Evolutionary conservation across 495 filamentous ascomycete genomes (phyloP).

Genomic region (Aspergillus ostianus): DNA sequence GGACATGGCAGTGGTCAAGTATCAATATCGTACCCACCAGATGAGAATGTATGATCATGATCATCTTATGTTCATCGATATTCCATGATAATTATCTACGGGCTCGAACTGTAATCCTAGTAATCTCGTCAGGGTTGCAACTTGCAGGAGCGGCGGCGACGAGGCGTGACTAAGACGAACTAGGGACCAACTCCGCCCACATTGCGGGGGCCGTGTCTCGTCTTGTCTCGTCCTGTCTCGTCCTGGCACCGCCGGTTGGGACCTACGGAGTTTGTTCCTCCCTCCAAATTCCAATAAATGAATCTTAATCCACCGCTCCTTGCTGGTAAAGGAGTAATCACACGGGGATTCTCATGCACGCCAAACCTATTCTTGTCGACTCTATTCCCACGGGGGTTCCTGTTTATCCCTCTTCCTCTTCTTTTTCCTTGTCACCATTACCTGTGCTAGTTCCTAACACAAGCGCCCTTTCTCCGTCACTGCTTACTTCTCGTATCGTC

Average conservation of each 20-base stretch:
- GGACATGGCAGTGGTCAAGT: too few species aligned
- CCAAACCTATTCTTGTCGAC: background rate
- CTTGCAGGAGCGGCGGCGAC: too few species aligned
- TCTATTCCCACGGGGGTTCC: background rate
- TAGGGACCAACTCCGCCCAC: conserved; percentile 5
- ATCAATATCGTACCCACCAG: too few species aligned
- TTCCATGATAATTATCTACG: too few species aligned
- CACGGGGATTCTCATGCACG: background rate
- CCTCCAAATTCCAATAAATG: conserved; percentile 1
- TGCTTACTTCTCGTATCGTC: background rate
- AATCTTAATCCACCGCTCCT: conserved; percentile 11
- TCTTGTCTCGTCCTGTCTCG: background rate
- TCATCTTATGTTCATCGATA: too few species aligned
- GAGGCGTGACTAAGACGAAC: background rate
- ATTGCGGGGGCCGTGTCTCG: conserved; percentile 14
- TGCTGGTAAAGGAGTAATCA: conserved; percentile 21
- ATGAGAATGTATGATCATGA: too few species aligned
- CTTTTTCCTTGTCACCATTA: background rate
- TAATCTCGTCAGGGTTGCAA: too few species aligned
- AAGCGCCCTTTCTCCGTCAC: background rate
- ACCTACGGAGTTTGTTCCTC: background rate
- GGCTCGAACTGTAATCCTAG: too few species aligned
- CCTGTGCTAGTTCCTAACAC: background rate
- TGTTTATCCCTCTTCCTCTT: background rate
- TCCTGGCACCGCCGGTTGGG: conserved; percentile 5